Base-by-base conservation (phyloP, 805 yeast species). In the Ogataea allantospora region DNA sequence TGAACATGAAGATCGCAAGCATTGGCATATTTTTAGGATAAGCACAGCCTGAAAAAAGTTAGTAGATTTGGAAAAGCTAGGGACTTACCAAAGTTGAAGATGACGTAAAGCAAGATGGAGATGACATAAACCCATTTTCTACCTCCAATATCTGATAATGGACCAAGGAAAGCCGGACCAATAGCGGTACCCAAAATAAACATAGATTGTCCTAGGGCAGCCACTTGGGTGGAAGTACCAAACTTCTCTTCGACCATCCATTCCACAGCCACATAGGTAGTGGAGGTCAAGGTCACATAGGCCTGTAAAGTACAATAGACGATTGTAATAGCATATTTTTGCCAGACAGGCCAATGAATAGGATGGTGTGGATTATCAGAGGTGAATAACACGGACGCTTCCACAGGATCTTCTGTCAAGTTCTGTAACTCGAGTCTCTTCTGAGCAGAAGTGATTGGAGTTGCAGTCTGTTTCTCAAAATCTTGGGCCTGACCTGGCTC, bases 161-260 rank as follows among this genome's bases (percentile, higher is more conserved):
- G 66, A 40, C 66, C 66, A 10, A 60, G 37, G 37, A 62, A 57
- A 18, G 63, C 63, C 13, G 65, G 65, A 12, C 66, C 66, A 33
- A 61, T 42, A 7, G 65, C 65, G 13, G 64, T 60, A 42, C 66
- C 66, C 29, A 62, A 33, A 40, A 62, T 59, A 43, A 62, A 61
- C 53, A 62, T 46, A 11, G 65, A 58, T 46, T 61, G 66, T 16
- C 63, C 63, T 19, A 62, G 44, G 3, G 64, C 58, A 15, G 64
- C 59, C 25, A 59, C 63, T 44, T 62, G 66, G 4, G 62, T 35
- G 21, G 37, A 42, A 16, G 51, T 57, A 14, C 41, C 43, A 34
- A 47, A 62, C 30, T 38, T 46, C 5, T 53, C 61, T 40, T 58
- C 51, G 27, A 58, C 55, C 14, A 53, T 17, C 18, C 12, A 58